Percentiles rank a stretch among this genome's conserved stretches.
These are phyloP conservation scores for Botrytis elliptica DNA, from an alignment of 2,329 filamentous ascomycete genomes.

Conservation along the genomic window DNA sequence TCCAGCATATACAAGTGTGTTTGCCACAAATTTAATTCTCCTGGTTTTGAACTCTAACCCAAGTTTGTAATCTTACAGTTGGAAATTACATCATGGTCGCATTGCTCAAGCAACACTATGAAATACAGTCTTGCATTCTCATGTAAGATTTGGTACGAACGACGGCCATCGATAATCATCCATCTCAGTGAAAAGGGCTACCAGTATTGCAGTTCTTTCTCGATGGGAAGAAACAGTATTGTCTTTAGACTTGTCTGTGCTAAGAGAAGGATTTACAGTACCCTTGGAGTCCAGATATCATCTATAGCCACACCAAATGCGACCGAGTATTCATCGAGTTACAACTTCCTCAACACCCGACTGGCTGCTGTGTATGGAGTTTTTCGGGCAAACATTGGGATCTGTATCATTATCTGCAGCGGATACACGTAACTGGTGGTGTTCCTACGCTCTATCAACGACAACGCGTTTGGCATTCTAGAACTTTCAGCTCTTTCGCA, in stretches of 20 bases:
- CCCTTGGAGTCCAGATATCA: neutral
- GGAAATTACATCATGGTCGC: neutral
- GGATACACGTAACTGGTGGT: neutral
- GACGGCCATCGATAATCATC: neutral
- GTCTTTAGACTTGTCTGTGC: neutral
- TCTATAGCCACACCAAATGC: neutral
- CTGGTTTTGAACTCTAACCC: neutral
- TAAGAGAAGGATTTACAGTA: neutral
- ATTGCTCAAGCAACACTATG: neutral
- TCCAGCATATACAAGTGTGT: neutral
- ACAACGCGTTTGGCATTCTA: neutral
- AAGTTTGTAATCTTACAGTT: neutral
- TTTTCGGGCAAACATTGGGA: neutral
- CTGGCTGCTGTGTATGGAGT: neutral
- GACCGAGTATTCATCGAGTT: neutral
- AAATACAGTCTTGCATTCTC: neutral
- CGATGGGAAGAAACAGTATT: neutral
- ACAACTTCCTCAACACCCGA: neutral
- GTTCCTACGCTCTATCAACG: neutral
- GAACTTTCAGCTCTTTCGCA: neutral
- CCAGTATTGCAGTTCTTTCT: neutral
- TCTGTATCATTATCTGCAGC: neutral
- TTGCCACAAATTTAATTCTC: neutral
- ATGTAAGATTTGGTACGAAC: neutral
- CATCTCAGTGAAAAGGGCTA: no score